These are phyloP conservation scores for Fusarium siculi DNA, from an alignment of 2,329 filamentous ascomycete species.

Conservation along the genomic window DNA sequence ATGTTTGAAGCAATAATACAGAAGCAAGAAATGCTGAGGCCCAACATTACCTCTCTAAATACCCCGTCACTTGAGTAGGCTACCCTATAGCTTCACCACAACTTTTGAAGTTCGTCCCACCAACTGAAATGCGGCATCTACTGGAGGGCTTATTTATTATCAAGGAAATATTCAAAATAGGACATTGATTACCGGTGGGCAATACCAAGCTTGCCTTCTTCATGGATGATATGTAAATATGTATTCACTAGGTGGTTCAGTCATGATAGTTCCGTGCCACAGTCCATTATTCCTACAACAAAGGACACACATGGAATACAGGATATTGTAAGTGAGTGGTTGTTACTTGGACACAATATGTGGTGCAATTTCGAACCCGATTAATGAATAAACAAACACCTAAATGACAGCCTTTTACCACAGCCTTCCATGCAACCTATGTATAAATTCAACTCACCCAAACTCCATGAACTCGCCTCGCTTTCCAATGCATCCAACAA, in stretches of 20 bases:
- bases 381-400: slow-evolving; percentile 22
- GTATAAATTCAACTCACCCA: slow-evolving; percentile 8
- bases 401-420: slow-evolving; percentile 12
- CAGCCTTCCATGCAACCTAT: slow-evolving; percentile 35
- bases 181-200: not conserved
- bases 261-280: not conserved
- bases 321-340: not conserved
- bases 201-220: not conserved
- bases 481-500: slow-evolving; percentile 29
- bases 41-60: not conserved
- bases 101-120: not conserved
- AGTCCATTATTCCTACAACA: fast-evolving
- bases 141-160: not conserved
- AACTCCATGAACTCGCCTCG: slow-evolving; percentile 38
- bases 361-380: not conserved
- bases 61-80: not conserved
- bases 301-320: not conserved
- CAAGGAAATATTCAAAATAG: too few species aligned
- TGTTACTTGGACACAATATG: not conserved
- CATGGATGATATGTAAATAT: not conserved
- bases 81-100: not conserved
- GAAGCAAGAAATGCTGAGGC: too few species aligned
- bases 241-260: not conserved
- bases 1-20: too few species aligned
- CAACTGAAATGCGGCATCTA: not conserved